Percentiles rank a stretch among this genome's conserved stretches.
phyloP scores from a whole-genome alignment of 2,329 filamentous ascomycete species.

The Talaromyces sp. region DNA sequence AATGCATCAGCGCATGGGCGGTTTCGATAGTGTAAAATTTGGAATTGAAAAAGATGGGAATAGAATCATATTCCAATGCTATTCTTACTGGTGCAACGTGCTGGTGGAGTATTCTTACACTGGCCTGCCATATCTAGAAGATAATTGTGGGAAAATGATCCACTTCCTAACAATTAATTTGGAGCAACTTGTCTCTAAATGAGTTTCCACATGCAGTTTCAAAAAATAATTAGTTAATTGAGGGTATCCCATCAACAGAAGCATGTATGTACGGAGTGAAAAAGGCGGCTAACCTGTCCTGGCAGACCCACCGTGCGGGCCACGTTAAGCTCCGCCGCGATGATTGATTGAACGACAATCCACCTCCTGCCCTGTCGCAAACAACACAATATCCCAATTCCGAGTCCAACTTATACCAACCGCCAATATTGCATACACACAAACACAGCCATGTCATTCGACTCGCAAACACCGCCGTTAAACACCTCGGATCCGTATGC shows the following conservation, averaged over 20 bases:
- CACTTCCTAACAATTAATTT: too few species aligned
- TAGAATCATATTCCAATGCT: too few species aligned
- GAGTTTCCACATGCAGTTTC: too few species aligned
- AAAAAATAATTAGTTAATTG: too few species aligned
- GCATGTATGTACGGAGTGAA: background rate
- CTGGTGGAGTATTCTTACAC: too few species aligned
- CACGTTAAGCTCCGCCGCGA: background rate
- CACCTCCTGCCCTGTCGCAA: background rate
- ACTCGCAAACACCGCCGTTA: constrained; percentile 51
- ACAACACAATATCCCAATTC: background rate
- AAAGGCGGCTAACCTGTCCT: background rate
- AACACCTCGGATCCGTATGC: constrained; percentile 69
- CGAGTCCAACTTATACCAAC: background rate
- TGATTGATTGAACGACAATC: background rate
- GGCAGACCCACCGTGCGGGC: background rate
- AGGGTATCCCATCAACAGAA: background rate
- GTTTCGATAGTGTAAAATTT: too few species aligned
- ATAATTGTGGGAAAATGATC: too few species aligned
- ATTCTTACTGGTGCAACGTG: too few species aligned
- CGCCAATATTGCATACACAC: background rate
- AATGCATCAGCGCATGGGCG: too few species aligned
- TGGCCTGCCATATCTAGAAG: too few species aligned
- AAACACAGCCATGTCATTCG: constrained; percentile 10
- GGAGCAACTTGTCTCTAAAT: too few species aligned
- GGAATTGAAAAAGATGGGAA: too few species aligned